Evolutionary conservation across 116 monocot genomes (phyloP), one percentile per base, ranked within the genome.

Genomic region (Dioscorea cayenensis): DNA sequence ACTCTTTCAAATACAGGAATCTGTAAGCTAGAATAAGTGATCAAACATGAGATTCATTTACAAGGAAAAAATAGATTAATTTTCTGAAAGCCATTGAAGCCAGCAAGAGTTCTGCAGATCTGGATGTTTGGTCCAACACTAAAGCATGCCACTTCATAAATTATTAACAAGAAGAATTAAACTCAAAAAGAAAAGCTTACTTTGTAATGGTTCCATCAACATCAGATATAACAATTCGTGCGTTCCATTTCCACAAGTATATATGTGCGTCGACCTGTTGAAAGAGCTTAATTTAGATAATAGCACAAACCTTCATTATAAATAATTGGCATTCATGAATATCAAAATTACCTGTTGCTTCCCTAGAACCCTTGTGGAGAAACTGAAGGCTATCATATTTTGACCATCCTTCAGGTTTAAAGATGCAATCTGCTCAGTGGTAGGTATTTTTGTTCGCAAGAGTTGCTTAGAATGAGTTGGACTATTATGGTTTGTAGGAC

Each of bases 241-340:
- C 76, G 82, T 90, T 90, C 90, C 90, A 90, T 61, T 84, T 86
- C 90, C 90, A 90, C 86, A 90, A 75, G 68, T 86, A 90, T 61
- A 90, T 84, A 63, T 82, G 84, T 28, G 90, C 90, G 75, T 84
- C 86, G 35, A 90, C 86, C 90, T 90, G 78, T 71, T 29, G 14
- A 64, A 75, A 29, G 63, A 79, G 27, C n/a, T 13, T 25, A 49
- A 51, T 63, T 23, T 68, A 64, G 25, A 67, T 28, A 37, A 16
- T 32, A 60, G 67, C 59, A 27, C 2, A 1, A 48, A 28, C 10
- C 32, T n/a, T 14, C 20, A 67, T 67, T 20, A 19, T 4, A 60
- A 3, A 37, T 23, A 60, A 12, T 38, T 6, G 60, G 16, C 5
- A 72, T 29, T 79, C 13, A 74, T 64, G 20, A 18, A 68, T 63